A percentile compares a stretch with the other conserved stretches of the same genome.
These are phyloP conservation scores for Nidularia sp. DNA, from an alignment of 768 basidiomycete species.

Conservation along the genomic window DNA sequence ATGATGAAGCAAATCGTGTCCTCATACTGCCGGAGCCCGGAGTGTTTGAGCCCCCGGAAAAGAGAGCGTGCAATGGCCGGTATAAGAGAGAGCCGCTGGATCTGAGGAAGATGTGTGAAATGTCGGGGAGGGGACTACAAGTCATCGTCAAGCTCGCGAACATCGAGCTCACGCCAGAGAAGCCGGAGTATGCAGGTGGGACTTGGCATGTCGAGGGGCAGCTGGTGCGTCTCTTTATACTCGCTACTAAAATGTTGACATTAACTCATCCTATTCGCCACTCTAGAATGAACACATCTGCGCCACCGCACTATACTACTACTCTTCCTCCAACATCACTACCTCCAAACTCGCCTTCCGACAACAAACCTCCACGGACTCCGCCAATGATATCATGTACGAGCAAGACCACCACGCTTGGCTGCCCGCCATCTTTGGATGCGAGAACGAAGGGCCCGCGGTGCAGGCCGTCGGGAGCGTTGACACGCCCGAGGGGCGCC, in stretches of 20 bases:
- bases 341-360: constrained; percentile 17
- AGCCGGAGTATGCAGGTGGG: constrained; percentile 18
- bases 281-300: constrained; percentile 27
- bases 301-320: constrained; percentile 25
- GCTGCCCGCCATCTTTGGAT: constrained; percentile 21
- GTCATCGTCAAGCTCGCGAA: constrained; percentile 23
- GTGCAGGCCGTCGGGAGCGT: constrained; percentile 28
- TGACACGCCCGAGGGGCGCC: constrained; percentile 26
- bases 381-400: constrained; percentile 7
- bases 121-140: constrained; percentile 11
- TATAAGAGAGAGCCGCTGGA: background rate
- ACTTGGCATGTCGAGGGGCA: constrained; percentile 27
- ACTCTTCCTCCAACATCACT: constrained; percentile 19
- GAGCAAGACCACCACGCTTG: constrained; percentile 21
- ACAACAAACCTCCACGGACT: constrained; percentile 6
- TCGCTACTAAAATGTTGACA: background rate
- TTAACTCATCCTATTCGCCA: background rate
- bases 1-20: background rate
- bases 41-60: background rate
- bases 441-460: constrained; percentile 11
- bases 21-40: constrained; percentile 1
- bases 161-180: constrained; percentile 24
- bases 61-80: too few relatives aligned
- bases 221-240: constrained; percentile 5
- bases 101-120: background rate